phyloP scores from a whole-genome alignment of 495 filamentous ascomycete genomes.

The Penicillium taxi region DNA sequence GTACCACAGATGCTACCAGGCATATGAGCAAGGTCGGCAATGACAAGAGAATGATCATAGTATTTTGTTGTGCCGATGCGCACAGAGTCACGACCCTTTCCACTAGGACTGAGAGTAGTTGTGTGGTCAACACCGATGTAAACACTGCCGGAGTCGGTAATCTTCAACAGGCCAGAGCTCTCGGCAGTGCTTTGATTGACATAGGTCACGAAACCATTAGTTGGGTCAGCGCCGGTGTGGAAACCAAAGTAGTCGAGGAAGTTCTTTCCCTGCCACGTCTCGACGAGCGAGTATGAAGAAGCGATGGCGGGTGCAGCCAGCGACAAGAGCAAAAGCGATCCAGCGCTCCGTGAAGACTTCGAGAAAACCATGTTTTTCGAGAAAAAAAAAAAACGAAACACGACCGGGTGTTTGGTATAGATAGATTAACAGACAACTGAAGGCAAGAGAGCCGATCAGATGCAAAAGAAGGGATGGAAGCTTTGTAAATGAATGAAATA shows the following conservation, averaged over 20 bases:
- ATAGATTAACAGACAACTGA: conserved; percentile 4
- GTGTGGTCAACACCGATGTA: conserved; percentile 46
- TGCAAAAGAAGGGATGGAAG: conserved; percentile 3
- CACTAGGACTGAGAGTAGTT: conserved; percentile 24
- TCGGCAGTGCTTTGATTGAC: conserved; percentile 49
- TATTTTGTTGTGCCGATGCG: conserved; percentile 60
- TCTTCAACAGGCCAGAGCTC: conserved; percentile 47
- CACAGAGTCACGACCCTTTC: conserved; percentile 56
- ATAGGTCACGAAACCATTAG: conserved; percentile 64
- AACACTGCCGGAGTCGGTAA: conserved; percentile 39
- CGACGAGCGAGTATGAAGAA: conserved; percentile 32
- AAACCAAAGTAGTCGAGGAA: conserved; percentile 48
- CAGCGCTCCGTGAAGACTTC: conserved; percentile 19
- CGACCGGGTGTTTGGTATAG: background rate
- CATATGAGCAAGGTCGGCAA: conserved; percentile 72
- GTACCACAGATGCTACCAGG: conserved; percentile 60
- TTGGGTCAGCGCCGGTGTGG: conserved; percentile 51
- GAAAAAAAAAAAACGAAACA: conserved; percentile 1
- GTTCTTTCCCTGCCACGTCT: conserved; percentile 38
- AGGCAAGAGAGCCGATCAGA: background rate
- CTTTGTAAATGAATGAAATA: background rate
- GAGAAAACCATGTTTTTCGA: conserved; percentile 16
- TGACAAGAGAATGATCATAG: conserved; percentile 62
- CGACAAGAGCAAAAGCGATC: conserved; percentile 20
- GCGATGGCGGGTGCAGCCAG: conserved; percentile 13